Evolutionary conservation across 495 filamentous ascomycete genomes (phyloP), one percentile per base, ranked within the genome.

Genomic region (Pseudomonodictys pantanalensis): DNA sequence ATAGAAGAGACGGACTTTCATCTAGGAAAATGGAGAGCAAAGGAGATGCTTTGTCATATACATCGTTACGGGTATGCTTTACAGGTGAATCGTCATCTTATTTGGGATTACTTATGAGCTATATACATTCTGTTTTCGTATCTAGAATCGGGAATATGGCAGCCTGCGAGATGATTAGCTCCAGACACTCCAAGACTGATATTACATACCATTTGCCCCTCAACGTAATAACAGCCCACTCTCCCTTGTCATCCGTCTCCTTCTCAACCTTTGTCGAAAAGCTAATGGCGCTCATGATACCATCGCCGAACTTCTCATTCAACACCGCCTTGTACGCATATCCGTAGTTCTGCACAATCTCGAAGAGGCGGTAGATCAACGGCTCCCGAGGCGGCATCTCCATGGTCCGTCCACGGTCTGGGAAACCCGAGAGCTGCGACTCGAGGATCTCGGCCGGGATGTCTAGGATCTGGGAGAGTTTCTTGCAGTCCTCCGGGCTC

Each of bases 241-340:
- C 84, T 17, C 91, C 92, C 67, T 88, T 80, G 52, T 84, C 80
- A 75, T 97, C 93, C 7, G 84, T 84, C 82, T 98, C 93, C 81
- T 96, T 97, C 76, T 97, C 90, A 12, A 98, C 89, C 73, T 91
- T 92, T 0, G 91, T 95, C 35, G 84, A 86, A 70, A 98, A 98
- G 6, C 86, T 82, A 70, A 98, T 96, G 0, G 92, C 93, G 69
- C 90, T 95, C 93, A 98, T 97, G 68, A 98, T 98, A 0, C 93
- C 93, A 74, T 98, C 93, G 0, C 93, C 93, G 76, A 98, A 97
- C 78, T 96, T 98, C 82, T 98, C 93, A 69, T 98, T 98, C 72
- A 98, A 72, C 8, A 98, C 79, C 6, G 91, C 92, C 81, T 97
- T 97, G 74, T 93, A 97, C 22, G 93, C 89, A 73, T 95, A 93